Conservation (phyloP, 2,329 filamentous ascomycete genomes). For the Xylariaceae sp. region DNA sequence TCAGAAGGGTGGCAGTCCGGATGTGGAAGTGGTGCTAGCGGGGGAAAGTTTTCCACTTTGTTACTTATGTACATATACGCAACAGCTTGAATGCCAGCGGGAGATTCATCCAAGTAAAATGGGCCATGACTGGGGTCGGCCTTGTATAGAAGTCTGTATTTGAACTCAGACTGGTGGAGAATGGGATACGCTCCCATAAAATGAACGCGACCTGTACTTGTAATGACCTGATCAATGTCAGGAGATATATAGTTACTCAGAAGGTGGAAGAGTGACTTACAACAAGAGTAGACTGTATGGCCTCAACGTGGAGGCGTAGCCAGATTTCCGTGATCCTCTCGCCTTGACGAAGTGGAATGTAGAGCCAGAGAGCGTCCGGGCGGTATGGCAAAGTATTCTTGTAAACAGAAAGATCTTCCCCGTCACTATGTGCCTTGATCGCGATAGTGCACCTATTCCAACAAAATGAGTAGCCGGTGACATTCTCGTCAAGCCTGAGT, state of each 20-base stretch:
- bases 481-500: neutral
- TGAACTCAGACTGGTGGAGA: neutral
- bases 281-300: neutral
- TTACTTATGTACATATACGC: neutral
- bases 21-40: neutral
- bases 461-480: constrained; percentile 4
- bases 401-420: constrained; percentile 3
- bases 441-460: neutral
- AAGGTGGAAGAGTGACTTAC: neutral
- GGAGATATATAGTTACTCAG: neutral
- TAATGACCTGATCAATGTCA: neutral
- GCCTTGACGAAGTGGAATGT: neutral
- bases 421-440: neutral
- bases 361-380: constrained; percentile 1
- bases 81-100: constrained; percentile 1
- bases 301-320: neutral
- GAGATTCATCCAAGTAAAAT: constrained; percentile 2
- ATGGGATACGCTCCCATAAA: neutral
- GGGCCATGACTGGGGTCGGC: neutral
- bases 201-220: neutral
- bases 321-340: constrained; percentile 1
- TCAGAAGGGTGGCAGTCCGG: neutral
- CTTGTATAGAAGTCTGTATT: neutral
- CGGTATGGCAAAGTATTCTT: neutral
- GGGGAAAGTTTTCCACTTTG: neutral